Percentiles rank a stretch among this genome's conserved stretches.
Conservation (phyloP, 208 protist genomes). For the Crithidia fasciculata region DNA sequence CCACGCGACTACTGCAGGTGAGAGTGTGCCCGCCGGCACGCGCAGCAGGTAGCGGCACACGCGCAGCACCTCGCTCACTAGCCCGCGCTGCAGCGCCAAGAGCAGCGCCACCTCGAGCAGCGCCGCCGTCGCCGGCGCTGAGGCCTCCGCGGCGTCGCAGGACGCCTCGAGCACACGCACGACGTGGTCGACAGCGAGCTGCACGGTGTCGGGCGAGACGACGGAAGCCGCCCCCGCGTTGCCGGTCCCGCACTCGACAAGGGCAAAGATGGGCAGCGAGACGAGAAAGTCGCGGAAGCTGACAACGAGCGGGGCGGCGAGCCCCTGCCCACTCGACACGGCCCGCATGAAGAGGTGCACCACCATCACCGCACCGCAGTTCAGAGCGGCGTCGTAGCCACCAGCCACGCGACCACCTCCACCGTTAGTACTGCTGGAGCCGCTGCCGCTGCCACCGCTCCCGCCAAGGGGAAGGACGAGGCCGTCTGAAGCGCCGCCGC, state of each 20-base stretch:
- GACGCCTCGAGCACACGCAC: constrained; percentile 46
- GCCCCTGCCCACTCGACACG: constrained; percentile 25
- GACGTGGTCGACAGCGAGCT: constrained; percentile 68
- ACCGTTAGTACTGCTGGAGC: neutral
- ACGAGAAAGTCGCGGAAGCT: constrained; percentile 80
- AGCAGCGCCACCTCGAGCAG: constrained; percentile 76
- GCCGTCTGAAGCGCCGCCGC: constrained; percentile 7
- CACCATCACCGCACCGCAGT: constrained; percentile 84
- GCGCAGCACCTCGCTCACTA: constrained; percentile 75
- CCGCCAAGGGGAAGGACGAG: neutral
- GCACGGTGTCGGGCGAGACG: constrained; percentile 59
- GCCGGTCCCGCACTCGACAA: constrained; percentile 49
- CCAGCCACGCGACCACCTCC: constrained; percentile 9
- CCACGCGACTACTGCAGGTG: constrained; percentile 52
- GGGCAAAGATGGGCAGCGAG: constrained; percentile 64
- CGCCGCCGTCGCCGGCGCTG: constrained; percentile 5
- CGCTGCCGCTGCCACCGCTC: constrained; percentile 11
- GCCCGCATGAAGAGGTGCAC: constrained; percentile 74
- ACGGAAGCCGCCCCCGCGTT: constrained; percentile 16
- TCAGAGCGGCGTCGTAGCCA: constrained; percentile 65
- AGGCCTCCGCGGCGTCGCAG: neutral
- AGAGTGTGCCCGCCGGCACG: constrained; percentile 35
- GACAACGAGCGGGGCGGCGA: constrained; percentile 64
- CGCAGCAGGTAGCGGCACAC: constrained; percentile 69
- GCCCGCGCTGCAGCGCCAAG: constrained; percentile 74